Evolutionary conservation across 352 stramenopile species (phyloP), one percentile per base, ranked within the genome.

Genomic region (Globisporangium heterothallicum): DNA sequence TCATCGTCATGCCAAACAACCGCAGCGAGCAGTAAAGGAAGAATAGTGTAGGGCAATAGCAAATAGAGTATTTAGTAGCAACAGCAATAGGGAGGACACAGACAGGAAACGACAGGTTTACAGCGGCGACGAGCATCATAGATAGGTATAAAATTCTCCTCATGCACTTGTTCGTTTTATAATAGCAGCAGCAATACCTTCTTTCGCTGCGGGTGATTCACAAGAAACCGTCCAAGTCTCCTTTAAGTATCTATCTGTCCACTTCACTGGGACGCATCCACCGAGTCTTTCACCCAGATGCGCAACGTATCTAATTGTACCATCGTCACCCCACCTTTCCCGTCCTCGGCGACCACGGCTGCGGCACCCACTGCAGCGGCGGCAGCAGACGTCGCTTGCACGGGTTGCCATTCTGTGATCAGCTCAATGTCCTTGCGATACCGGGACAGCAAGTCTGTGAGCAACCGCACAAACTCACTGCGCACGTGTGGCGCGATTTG

Each of bases 401-500:
- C 68, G 4, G 78, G 78, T 32, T 85, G 68, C 78, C 78, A 88
- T 50, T 88, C 73, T 2, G 71, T 84, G 16, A 77, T 78, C 2
- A 88, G 71, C 55, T 86, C 78, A 55, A 88, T 88, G 44, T 88
- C 73, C 13, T 64, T 66, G 30, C 78, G 61, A 52, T 83, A 73
- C 41, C 76, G 76, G 13, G 24, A 58, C 26, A 90, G 43, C 43
- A 90, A 52, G 12, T 85, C 74, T 7, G 66, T 75, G 30, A 90
- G 46, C 8, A 86, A 56, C 34, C 71, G 68, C 36, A 81, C 70
- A 67, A 90, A 90, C 30, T 84, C 73, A 34, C 67, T 84, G 38
- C 78, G 73, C 25, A 88, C 76, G 42, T 73, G 72, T 3, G 76
- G 68, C n/a, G 71, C 61, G 25, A 90, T 85, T 42, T 86, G 69